Evolutionary conservation across 495 filamentous ascomycete species (phyloP), one percentile per base, ranked within the genome.

Genomic region (Lepidopterella palustris): DNA sequence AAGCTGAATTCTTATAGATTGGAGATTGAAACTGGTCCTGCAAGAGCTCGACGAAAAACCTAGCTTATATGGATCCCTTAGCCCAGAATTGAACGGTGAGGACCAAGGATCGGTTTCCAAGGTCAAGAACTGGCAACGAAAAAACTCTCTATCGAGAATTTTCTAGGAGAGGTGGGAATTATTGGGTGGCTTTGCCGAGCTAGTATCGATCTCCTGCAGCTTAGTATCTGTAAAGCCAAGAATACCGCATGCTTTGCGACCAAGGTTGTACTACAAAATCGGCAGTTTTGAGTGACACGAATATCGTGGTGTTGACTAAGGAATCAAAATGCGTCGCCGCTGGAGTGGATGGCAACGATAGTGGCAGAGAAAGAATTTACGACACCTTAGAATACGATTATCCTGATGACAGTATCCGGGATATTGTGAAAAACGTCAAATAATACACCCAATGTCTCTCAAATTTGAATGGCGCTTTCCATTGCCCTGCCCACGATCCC

Each of bases 401-500:
- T 9, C 53, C 40, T 11, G 8, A 8, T 1, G 29, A 42, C 28
- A 26, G 24, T 15, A 18, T 57, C n/a, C 29, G 26, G 10, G 40
- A 5, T 35, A 49, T 55, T 5, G 23, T 59, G 10, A 45, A 31
- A 25, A 55, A 63, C 2, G 28, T 63, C 10, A 52, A 51, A 25
- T 53, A 39, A 8, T 59, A 60, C 25, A 60, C 18, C 5, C 40
- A 47, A 10, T 63, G 60, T 31, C 49, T 66, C 11, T 18, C 63
- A n/a, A 55, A 62, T 26, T 52, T 63, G 5, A 62, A 25, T 32
- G 40, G 27, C 56, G 31, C 64, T 15, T 28, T 66, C 27, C 24
- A 56, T 8, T 53, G 60, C 28, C 59, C 59, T 13, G 59, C 59
- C 23, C 26, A 18, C 10, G 59, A 62, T 29, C 27, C 59, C 9